phyloP scores from a whole-genome alignment of 2,329 filamentous ascomycete species.

The Amesomyces nigricolor region DNA sequence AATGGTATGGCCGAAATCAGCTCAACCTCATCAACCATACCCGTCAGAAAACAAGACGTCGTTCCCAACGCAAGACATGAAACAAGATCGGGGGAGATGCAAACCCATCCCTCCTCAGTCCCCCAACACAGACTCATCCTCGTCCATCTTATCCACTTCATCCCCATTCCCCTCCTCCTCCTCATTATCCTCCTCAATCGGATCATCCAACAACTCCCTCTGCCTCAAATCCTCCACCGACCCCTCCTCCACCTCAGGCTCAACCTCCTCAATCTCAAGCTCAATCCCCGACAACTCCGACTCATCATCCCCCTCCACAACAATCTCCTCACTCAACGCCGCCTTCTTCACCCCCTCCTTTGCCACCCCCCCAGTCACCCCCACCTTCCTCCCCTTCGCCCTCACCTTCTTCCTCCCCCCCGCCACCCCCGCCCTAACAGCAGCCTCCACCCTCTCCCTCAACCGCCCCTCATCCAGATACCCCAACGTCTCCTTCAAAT shows the following conservation, averaged over 20 bases:
- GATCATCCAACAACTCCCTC: constrained; percentile 49
- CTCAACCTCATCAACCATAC: neutral
- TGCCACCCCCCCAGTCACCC: constrained; percentile 27
- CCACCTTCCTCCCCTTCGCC: constrained; percentile 32
- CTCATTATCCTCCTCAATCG: constrained; percentile 39
- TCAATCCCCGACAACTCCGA: constrained; percentile 21
- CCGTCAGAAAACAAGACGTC: neutral
- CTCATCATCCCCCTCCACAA: constrained; percentile 39
- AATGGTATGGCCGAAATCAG: neutral
- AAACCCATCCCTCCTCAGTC: constrained; percentile 31
- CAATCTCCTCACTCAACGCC: constrained; percentile 41
- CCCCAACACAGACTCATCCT: constrained; percentile 42
- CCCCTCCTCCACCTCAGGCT: constrained; percentile 49
- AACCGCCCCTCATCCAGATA: constrained; percentile 69
- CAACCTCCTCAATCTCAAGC: constrained; percentile 39
- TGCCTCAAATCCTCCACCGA: constrained; percentile 52
- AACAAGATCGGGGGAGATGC: neutral
- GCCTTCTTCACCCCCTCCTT: constrained; percentile 32
- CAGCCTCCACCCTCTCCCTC: constrained; percentile 36
- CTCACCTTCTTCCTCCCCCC: constrained; percentile 36
- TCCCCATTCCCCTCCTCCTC: constrained; percentile 27
- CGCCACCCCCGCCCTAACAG: neutral
- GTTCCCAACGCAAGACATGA: neutral
- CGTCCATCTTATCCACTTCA: constrained; percentile 35
- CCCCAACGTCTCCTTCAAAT: constrained; percentile 77